phyloP scores from a whole-genome alignment of 495 filamentous ascomycete species.

The Penicillium maclennaniae region DNA sequence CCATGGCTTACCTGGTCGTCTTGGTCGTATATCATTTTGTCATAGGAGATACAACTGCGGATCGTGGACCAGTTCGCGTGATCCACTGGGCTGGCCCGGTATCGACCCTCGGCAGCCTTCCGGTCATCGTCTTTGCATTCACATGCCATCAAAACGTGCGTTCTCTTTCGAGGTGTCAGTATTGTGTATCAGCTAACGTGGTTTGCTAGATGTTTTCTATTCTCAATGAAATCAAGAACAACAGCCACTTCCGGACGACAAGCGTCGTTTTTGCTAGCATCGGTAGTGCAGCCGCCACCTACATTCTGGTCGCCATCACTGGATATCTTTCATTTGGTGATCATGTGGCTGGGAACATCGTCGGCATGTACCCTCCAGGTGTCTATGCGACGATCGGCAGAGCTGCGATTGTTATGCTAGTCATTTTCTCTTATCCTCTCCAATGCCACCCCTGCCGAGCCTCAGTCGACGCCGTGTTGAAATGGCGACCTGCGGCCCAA shows the following conservation, averaged over 20 bases:
- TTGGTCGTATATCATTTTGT: constrained; percentile 88
- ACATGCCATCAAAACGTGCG: constrained; percentile 96
- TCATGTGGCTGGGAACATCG: constrained; percentile 83
- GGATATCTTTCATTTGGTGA: constrained; percentile 94
- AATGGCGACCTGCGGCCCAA: constrained; percentile 70
- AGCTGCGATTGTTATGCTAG: constrained; percentile 91
- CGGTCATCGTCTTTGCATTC: constrained; percentile 95
- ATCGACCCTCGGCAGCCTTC: constrained; percentile 76
- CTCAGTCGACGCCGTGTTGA: constrained; percentile 84
- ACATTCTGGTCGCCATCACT: constrained; percentile 88
- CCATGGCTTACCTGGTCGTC: constrained; percentile 89
- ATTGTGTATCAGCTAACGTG: constrained; percentile 5
- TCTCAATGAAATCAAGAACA: constrained; percentile 87
- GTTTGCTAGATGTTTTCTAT: constrained; percentile 89
- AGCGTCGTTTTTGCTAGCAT: constrained; percentile 77
- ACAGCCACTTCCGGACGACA: constrained; percentile 76
- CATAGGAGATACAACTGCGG: constrained; percentile 67
- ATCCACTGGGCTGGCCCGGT: constrained; percentile 76
- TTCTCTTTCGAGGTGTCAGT: constrained; percentile 5
- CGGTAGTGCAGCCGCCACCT: constrained; percentile 73
- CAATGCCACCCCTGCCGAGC: constrained; percentile 95
- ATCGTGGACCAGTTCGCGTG: constrained; percentile 67
- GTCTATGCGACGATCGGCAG: constrained; percentile 85
- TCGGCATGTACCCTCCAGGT: constrained; percentile 83
- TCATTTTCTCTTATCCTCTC: constrained; percentile 94